Evolutionary conservation across 257 asterid genomes (phyloP).

Genomic region (Gentiana dahurica): DNA sequence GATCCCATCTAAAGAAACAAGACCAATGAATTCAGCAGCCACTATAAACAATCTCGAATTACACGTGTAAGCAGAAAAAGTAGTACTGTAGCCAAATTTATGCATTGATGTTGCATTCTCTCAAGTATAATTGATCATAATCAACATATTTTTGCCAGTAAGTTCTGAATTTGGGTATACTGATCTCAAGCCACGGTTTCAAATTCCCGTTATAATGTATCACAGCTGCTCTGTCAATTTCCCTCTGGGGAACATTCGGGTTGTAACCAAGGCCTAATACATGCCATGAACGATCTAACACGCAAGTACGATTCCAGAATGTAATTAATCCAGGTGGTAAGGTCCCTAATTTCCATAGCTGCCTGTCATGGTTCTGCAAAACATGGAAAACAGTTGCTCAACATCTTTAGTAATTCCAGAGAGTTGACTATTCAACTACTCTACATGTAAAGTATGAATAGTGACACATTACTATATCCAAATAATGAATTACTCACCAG

Average conservation of each 20-base stretch:
- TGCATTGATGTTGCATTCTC: conserved; percentile 81
- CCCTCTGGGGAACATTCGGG: conserved; percentile 57
- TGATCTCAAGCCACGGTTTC: conserved; percentile 97
- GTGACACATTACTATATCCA: neutral
- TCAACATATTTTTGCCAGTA: conserved; percentile 68
- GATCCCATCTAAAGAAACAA: no score
- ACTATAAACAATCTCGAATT: no score
- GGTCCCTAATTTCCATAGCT: conserved; percentile 87
- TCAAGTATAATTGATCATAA: conserved; percentile 55
- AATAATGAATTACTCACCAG: conserved; percentile 37
- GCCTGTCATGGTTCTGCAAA: conserved; percentile 72
- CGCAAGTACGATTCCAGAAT: conserved; percentile 65
- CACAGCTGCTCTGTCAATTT: conserved; percentile 76
- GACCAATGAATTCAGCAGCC: no score
- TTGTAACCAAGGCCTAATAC: conserved; percentile 91
- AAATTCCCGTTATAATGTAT: conserved; percentile 80
- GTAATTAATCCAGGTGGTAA: conserved; percentile 92
- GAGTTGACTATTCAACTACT: neutral
- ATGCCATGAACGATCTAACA: conserved; percentile 78
- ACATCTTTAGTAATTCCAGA: neutral
- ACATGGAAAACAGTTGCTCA: neutral
- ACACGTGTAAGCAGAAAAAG: conserved; percentile 2
- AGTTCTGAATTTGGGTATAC: conserved; percentile 63
- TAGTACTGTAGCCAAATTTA: conserved; percentile 9
- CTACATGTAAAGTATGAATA: no score